Evolutionary conservation across 2,329 filamentous ascomycete species (phyloP), one percentile per base, ranked within the genome.

Genomic region (Zasmidium citrigriseum): DNA sequence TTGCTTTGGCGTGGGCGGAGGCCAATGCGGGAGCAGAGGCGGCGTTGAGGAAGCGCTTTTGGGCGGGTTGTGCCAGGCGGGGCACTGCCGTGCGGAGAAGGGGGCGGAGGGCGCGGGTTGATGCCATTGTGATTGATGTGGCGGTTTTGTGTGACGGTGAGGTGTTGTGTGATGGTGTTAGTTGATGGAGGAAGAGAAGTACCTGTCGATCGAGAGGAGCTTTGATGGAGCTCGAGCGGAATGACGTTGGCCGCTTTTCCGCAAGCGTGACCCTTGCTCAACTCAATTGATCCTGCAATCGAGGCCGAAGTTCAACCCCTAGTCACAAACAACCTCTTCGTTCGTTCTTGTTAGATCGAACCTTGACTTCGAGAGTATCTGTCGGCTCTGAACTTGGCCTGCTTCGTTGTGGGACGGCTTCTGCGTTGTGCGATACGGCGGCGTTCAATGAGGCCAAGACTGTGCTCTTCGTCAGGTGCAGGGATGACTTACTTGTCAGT

Each of bases 41-140:
- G 12, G 44, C 49, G 56, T 63, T 65, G 52, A 65, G 63, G 55
- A 63, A 62, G 20, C 63, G 63, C 10, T 56, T 55, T 9, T 44
- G 49, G 9, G 25, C 16, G 10, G 20, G 46, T 14, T 22, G 44
- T 52, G 57, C 55, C 23, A 59, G 47, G 24, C 57, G 59, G 24
- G 54, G 62, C 5, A 51, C 27, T 24, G 29, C 29, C n/a, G 25
- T 47, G 54, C 59, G 57, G 21, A 62, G 46, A 27, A 62, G 22
- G 16, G 58, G 61, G 14, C 46, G 60, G 49, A 60, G 49, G 20
- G 54, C 44, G n/a, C 61, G 52, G 48, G 49, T 21, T 24, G 53
- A 38, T 25, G 46, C 27, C 29, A 49, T 49, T 49, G 20, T 50
- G 16, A 46, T 23, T 34, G 46, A 22, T 14, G 45, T 41, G 46